Base-by-base conservation (phyloP, 108 stramenopile species). In the Cyclotella kingstonii region DNA sequence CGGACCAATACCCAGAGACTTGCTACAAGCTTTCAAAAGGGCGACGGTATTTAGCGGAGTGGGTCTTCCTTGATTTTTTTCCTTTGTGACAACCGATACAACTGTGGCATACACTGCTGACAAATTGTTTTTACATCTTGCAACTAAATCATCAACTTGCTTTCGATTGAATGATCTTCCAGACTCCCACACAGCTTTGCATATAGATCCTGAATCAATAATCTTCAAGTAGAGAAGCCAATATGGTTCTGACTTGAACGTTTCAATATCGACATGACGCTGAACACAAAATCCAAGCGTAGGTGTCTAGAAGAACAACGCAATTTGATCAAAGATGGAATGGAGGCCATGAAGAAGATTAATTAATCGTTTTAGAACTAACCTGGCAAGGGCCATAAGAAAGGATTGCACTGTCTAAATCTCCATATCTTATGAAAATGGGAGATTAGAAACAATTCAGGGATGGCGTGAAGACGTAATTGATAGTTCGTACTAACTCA, bases 211-310 rank as follows among this genome's bases (percentile, higher is more conserved):
- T 30, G 85, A 42, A 59, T 90, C 89, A 63, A 88, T 59, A 19
- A 95, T 59, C 38, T 77, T 84, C 49, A 89, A 60, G 31, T 90
- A 87, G 54, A 94, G 56, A 3, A 77, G 51, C 88, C 96, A 96
- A 76, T 80, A 88, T 30, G 90, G 86, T 68, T 95, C 92, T 21
- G 94, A 80, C 49, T 87, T 80, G 77, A 98, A 98, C n/a, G 90
- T 87, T 67, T 91, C 86, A 39, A 96, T 97, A 38, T 93, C 85
- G 53, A 93, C 70, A 57, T 96, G 88, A n/a, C 98, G 83, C 46
- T 94, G 89, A 1, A 96, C 98, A 38, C 95, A 88, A 61, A 99
- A 99, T 11, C 97, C 96, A 25, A 98, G 66, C 2, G 96, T 97
- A 2, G 98, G 98, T 10, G 97, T 96, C 64, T 98, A 5, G 23